These are phyloP conservation scores for Graphium sp. DNA, from an alignment of 2,329 filamentous ascomycete species.

Conservation along the genomic window DNA sequence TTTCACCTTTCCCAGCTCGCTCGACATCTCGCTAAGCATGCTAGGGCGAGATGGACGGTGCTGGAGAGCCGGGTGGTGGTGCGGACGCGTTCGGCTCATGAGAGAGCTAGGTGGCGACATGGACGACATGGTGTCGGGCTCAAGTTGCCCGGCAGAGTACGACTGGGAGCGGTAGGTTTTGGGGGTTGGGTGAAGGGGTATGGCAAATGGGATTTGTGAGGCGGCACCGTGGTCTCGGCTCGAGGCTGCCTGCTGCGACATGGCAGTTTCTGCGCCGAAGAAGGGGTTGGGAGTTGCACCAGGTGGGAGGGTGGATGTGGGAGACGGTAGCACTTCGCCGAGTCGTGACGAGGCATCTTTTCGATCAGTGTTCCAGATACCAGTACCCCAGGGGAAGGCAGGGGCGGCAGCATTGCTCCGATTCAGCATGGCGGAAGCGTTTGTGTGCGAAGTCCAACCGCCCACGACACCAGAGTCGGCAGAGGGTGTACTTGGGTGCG, in stretches of 20 bases:
- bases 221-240: constrained; percentile 36
- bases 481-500: constrained; percentile 67
- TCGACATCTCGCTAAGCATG: constrained; percentile 58
- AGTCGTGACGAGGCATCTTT: constrained; percentile 63
- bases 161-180: constrained; percentile 94
- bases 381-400: constrained; percentile 57
- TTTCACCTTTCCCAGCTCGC: constrained; percentile 50
- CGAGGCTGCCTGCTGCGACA: constrained; percentile 30
- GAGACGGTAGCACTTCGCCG: constrained; percentile 59
- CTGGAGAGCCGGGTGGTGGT: constrained; percentile 50
- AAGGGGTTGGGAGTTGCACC: constrained; percentile 26
- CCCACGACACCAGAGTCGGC: constrained; percentile 40
- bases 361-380: constrained; percentile 68
- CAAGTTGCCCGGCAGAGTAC: constrained; percentile 84
- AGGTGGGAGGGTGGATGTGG: constrained; percentile 43
- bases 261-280: constrained; percentile 24
- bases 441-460: constrained; percentile 38
- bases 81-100: constrained; percentile 29
- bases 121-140: constrained; percentile 38
- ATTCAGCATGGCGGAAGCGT: constrained; percentile 26
- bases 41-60: constrained; percentile 68
- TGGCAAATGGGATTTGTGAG: constrained; percentile 65
- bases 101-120: constrained; percentile 26
- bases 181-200: constrained; percentile 74
- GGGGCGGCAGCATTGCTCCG: constrained; percentile 29